Conservation (phyloP, 306 rosid species). For the Cyclanthera cordifolia region DNA sequence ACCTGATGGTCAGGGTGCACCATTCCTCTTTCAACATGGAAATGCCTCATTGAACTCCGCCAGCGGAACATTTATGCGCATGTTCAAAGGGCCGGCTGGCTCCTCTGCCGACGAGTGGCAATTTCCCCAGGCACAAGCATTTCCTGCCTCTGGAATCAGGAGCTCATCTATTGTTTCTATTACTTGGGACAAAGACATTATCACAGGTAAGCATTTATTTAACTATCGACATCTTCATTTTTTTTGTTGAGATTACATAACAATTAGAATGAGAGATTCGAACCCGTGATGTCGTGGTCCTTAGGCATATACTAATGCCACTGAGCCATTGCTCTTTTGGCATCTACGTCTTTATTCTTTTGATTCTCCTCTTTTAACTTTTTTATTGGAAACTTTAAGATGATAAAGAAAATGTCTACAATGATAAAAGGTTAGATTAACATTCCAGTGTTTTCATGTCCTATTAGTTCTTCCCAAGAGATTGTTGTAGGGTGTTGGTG, state of each 20-base stretch:
- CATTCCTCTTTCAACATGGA: slow-evolving; percentile 90
- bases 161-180: slow-evolving; percentile 70
- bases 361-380: neutral
- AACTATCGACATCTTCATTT: neutral
- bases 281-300: no score
- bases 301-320: no score
- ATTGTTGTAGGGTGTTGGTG: neutral
- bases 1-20: slow-evolving; percentile 93
- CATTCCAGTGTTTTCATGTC: neutral
- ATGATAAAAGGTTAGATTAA: neutral
- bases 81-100: slow-evolving; percentile 73
- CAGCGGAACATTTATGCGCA: slow-evolving; percentile 71
- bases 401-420: neutral
- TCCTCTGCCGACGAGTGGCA: slow-evolving; percentile 56
- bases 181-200: slow-evolving; percentile 74
- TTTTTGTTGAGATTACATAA: no score
- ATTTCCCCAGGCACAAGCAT: slow-evolving; percentile 80
- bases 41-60: slow-evolving; percentile 44
- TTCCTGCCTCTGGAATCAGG: slow-evolving; percentile 75
- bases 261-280: no score
- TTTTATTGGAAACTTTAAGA: slow-evolving; percentile 4
- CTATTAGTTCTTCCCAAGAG: neutral
- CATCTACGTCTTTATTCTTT: neutral
- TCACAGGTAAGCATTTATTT: slow-evolving; percentile 50
- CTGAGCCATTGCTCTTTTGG: no score